Base-by-base conservation (phyloP, 1,284 basidiomycete genomes). In the Ceratobasidium sp. region DNA sequence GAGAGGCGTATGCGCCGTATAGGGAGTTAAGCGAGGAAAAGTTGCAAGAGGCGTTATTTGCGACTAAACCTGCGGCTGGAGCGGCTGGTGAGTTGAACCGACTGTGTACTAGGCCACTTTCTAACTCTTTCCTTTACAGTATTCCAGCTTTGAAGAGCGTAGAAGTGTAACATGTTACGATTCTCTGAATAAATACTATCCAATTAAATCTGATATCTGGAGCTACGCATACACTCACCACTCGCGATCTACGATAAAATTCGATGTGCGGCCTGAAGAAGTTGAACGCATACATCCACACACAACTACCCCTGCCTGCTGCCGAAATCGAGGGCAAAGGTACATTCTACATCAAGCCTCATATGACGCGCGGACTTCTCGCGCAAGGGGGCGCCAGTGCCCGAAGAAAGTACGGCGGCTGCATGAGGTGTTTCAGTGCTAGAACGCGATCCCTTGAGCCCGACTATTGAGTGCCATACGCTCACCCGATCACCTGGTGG, bases 11-110 rank as follows among this genome's bases (percentile, higher is more conserved):
- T 82, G 84, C 82, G 26, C 88, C 90, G 11, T 96, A 92, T 83
- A 86, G 86, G 75, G 84, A 85, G 7, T 83, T 96, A 39, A 86
- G 87, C 56, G 88, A 87, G 20, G 89, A 90, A n/a, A 85, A 87
- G 76, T 81, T 96, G 47, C 84, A 84, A 39, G 90, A 93, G 77
- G 92, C 88, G 4, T 90, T 94, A 75, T 96, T 97, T 82, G 92
- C 92, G n/a, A 96, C 94, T 2, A 90, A 91, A 80, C 94, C 94
- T 4, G 93, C 94, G 76, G 89, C 88, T 76, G 94, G 95, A 1
- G 95, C 94, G 26, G 93, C 91, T 84, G 91, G 93, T 93, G 81
- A 81, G 90, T 89, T 39, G 2, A 11, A 17, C 23, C 31, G 6
- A 8, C 35, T 56, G 15, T 11, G 45, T 28, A 23, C 11, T 35